These are phyloP conservation scores for Vitis hybrid DNA, from an alignment of 177 flowering plant species.

Conservation along the genomic window DNA sequence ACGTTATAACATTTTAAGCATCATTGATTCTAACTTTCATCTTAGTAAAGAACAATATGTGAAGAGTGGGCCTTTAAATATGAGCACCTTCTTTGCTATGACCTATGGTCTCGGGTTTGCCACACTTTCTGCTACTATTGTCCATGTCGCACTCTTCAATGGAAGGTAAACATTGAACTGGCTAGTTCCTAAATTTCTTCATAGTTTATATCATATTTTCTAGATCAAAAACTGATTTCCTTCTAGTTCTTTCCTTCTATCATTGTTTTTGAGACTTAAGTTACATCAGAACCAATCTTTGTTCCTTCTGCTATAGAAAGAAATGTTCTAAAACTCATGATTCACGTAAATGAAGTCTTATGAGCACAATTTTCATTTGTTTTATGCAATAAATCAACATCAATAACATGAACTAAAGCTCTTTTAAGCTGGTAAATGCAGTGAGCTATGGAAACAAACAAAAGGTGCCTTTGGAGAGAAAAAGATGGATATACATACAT, in stretches of 20 bases:
- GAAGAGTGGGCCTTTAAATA: constrained; percentile 32
- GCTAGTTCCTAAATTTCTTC: too few relatives aligned
- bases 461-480: constrained; percentile 31
- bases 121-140: constrained; percentile 45
- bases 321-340: too few relatives aligned
- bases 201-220: too few relatives aligned
- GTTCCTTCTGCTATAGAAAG: too few relatives aligned
- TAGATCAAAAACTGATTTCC: too few relatives aligned
- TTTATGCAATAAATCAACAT: too few relatives aligned
- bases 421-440: constrained; percentile 10
- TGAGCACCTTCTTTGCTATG: constrained; percentile 55
- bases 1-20: constrained; percentile 32
- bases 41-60: constrained; percentile 37
- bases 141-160: constrained; percentile 51
- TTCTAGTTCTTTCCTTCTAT: too few relatives aligned
- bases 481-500: constrained; percentile 47
- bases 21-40: constrained; percentile 37
- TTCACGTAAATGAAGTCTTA: too few relatives aligned
- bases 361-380: too few relatives aligned
- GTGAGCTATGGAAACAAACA: constrained; percentile 46
- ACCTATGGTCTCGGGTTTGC: constrained; percentile 67
- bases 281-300: too few relatives aligned
- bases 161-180: constrained; percentile 35
- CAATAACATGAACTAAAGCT: too few relatives aligned
- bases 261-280: too few relatives aligned